Conservation (phyloP, 805 yeast genomes). For the Clavispora santaluciae region DNA sequence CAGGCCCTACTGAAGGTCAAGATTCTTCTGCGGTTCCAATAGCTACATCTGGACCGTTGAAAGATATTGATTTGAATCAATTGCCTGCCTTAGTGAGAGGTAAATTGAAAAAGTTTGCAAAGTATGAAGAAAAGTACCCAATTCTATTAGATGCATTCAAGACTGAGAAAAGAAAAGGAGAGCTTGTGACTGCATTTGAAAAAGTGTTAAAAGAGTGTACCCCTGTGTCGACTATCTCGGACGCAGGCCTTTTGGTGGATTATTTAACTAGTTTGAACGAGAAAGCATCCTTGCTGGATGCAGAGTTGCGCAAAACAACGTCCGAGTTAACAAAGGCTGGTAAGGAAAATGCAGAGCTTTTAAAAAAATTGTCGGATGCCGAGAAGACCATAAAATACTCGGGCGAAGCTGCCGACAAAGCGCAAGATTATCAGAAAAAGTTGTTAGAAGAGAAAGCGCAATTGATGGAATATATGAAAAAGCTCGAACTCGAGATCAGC, state of each 20-base stretch:
- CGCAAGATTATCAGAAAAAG: conserved; percentile 5
- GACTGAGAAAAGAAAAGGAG: conserved; percentile 64
- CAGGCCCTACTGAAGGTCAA: neutral
- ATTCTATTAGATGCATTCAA: conserved; percentile 79
- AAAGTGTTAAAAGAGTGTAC: conserved; percentile 70
- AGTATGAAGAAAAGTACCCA: conserved; percentile 91
- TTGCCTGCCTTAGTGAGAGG: conserved; percentile 55
- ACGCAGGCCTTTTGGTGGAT: conserved; percentile 64
- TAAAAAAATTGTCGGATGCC: conserved; percentile 8
- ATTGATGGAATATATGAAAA: conserved; percentile 2
- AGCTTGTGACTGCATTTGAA: conserved; percentile 60
- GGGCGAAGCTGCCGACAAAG: conserved; percentile 18
- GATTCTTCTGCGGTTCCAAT: neutral
- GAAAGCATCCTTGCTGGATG: conserved; percentile 56
- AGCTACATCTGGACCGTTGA: conserved; percentile 8
- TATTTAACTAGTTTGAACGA: conserved; percentile 60
- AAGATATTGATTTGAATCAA: conserved; percentile 31
- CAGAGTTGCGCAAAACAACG: conserved; percentile 54
- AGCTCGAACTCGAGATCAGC: neutral
- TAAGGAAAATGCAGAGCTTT: conserved; percentile 9
- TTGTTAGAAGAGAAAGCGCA: neutral
- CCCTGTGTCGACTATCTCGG: conserved; percentile 71
- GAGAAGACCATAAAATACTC: conserved; percentile 13
- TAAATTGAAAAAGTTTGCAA: conserved; percentile 68
- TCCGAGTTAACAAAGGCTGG: conserved; percentile 20